Evolutionary conservation across 768 basidiomycete species (phyloP).

Genomic region (Mrakia hoshinonis): DNA sequence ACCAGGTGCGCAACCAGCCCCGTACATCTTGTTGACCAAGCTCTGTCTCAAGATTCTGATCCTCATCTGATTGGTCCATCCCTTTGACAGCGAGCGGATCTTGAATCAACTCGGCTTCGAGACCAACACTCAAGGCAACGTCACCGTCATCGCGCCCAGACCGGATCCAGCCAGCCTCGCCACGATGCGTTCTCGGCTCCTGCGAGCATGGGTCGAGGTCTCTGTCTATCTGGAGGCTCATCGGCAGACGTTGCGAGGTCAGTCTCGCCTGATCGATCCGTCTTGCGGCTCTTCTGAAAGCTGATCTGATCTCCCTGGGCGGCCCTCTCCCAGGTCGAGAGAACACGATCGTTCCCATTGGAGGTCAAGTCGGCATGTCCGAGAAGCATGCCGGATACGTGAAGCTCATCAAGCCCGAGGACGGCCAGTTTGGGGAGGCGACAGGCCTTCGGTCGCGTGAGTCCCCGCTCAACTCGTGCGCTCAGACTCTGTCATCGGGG

Average conservation of each 20-base stretch:
- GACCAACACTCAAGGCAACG: neutral
- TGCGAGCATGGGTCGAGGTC: slow-evolving; percentile 73
- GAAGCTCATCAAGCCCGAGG: neutral
- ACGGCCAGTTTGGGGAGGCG: neutral
- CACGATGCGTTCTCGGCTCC: slow-evolving; percentile 48
- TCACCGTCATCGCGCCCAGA: slow-evolving; percentile 4
- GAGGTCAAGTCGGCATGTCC: neutral
- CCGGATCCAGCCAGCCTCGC: neutral
- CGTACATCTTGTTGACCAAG: neutral
- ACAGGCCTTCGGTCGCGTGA: neutral
- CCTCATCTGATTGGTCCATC: neutral
- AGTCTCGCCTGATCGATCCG: slow-evolving; percentile 22
- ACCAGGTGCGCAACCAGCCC: neutral
- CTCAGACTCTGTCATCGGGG: neutral
- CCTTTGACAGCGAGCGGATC: slow-evolving; percentile 1
- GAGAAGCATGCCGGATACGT: neutral
- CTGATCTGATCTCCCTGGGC: neutral
- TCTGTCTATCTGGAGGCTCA: slow-evolving; percentile 59
- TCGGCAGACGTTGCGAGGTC: slow-evolving; percentile 44
- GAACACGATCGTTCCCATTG: neutral
- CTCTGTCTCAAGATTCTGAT: neutral
- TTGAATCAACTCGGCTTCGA: slow-evolving; percentile 9
- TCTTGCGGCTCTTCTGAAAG: neutral
- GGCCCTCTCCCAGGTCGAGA: neutral
- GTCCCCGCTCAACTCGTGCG: neutral